These are phyloP conservation scores for Solidago caesia DNA, from an alignment of 129 eudicot genomes.

Conservation along the genomic window DNA sequence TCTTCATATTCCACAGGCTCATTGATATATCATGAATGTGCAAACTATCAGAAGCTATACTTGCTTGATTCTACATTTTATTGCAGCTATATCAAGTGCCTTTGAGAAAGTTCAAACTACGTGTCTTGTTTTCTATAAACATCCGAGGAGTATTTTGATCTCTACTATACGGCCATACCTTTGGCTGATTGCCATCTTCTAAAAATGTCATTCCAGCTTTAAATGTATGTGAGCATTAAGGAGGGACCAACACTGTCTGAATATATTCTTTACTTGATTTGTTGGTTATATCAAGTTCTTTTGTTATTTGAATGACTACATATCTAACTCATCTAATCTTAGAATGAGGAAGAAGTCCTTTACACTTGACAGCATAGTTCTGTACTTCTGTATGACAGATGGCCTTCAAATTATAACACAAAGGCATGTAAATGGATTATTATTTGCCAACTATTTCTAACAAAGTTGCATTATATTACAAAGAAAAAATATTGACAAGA, in stretches of 20 bases:
- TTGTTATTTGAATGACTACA: conserved; percentile 5
- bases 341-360: not conserved
- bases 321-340: not conserved
- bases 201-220: not conserved
- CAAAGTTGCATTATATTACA: not conserved
- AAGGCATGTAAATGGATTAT: not conserved
- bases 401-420: conserved; percentile 14
- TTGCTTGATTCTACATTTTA: conserved; percentile 12
- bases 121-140: not conserved
- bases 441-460: not conserved
- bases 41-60: not conserved
- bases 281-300: not conserved
- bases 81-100: conserved; percentile 1
- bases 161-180: not conserved
- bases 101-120: conserved; percentile 7
- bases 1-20: not conserved
- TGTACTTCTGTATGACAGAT: conserved; percentile 10
- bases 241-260: no score
- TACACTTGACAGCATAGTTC: not conserved
- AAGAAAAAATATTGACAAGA: not conserved
- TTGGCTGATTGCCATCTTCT: not conserved
- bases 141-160: not conserved
- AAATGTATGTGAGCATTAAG: not conserved
- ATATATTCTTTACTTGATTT: not conserved
- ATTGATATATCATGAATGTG: not conserved